A percentile compares a stretch with the other conserved stretches of the same genome.
Evolutionary conservation across 495 filamentous ascomycete genomes (phyloP).

Genomic region (Podospora australis): DNA sequence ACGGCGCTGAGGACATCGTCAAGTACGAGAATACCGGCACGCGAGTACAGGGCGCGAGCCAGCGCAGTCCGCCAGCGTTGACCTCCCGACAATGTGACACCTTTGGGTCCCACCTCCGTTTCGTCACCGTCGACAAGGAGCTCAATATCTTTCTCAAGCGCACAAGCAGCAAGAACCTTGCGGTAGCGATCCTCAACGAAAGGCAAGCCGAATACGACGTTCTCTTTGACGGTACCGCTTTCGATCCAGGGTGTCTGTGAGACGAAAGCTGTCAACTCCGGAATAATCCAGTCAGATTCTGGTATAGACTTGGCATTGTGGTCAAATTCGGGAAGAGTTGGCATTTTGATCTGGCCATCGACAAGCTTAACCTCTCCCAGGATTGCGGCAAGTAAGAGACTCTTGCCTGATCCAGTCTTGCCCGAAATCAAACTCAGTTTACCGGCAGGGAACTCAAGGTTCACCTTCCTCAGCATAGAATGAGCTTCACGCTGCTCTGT

Average conservation of each 20-base stretch:
- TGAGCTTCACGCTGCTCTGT: constrained; percentile 14
- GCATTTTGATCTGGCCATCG: constrained; percentile 37
- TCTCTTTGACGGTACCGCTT: constrained; percentile 46
- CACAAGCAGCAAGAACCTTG: constrained; percentile 56
- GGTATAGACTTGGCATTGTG: constrained; percentile 21
- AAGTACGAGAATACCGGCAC: constrained; percentile 55
- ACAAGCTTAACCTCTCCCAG: constrained; percentile 50
- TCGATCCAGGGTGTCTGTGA: constrained; percentile 54
- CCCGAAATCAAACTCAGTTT: constrained; percentile 55
- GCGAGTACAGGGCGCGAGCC: constrained; percentile 65
- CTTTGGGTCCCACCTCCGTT: constrained; percentile 65
- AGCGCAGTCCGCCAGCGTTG: constrained; percentile 64
- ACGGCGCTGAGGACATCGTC: constrained; percentile 66
- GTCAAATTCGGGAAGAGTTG: constrained; percentile 25
- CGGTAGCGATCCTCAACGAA: constrained; percentile 42
- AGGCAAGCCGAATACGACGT: constrained; percentile 51
- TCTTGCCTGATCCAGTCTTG: constrained; percentile 54
- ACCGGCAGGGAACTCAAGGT: constrained; percentile 50
- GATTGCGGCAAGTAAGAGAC: constrained; percentile 49
- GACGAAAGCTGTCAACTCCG: constrained; percentile 55
- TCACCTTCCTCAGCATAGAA: constrained; percentile 43
- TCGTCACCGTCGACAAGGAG: constrained; percentile 60
- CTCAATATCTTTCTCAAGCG: constrained; percentile 56
- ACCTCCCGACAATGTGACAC: constrained; percentile 63
- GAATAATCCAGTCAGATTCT: constrained; percentile 54